Evolutionary conservation across 805 yeast genomes (phyloP), one percentile per base, ranked within the genome.

Genomic region (Ogataea kodamae): DNA sequence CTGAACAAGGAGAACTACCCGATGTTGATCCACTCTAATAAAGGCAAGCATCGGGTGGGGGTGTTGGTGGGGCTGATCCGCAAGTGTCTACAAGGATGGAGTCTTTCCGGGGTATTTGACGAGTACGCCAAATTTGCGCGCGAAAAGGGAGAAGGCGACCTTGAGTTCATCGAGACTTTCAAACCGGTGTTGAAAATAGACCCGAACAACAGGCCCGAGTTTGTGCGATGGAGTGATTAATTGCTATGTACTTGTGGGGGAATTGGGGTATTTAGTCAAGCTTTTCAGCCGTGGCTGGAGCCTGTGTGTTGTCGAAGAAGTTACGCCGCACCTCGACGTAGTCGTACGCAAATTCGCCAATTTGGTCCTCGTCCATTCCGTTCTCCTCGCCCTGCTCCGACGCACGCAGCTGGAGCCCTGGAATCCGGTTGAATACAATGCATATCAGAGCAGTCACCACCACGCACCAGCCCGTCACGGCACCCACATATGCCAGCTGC

Each of bases 291-390:
- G 13, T 9, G 9, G 25, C 25, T 8, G 29, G 28, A 12, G 34
- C 10, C 9, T 18, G 22, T 21, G 34, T 30, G 38, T 24, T 24
- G 45, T 71, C 76, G 50, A 79, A 71, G 60, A 80, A 90, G 64
- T 89, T 96, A 58, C 97, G 76, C 62, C 97, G 77, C 9, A 90
- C 94, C 67, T 90, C 98, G 38, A 90, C 96, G 56, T 88, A 90
- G 61, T 90, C 97, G 59, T 90, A 90, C n/a, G 97, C 97, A 63
- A 89, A 90, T 63, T 90, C 98, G 32, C 97, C 98, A 48, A 90
- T 85, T 64, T 90, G 96, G 62, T 87, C 95, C 59, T 89, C 97
- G 59, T 90, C 98, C 65, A 89, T 74, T 38, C 98, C 98, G 19
- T 69, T 67, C 44, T 81, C 85, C 60, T 90, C 98, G 14, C 81